These are phyloP conservation scores for Talaromyces stipitatus DNA, from an alignment of 495 filamentous ascomycete genomes.

Conservation along the genomic window DNA sequence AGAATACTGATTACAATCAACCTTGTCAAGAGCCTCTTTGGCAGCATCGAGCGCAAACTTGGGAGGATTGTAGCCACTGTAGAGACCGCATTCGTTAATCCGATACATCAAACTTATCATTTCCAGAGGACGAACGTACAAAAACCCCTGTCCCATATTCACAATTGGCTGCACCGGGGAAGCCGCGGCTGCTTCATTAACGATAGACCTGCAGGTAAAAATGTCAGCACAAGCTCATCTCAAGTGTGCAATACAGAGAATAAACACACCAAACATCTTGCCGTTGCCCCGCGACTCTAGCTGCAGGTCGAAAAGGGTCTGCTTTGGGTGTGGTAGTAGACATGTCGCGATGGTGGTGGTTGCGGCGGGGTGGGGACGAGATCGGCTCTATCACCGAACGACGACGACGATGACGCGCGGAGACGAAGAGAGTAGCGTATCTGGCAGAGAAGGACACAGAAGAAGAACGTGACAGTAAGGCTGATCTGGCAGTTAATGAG, in stretches of 20 bases:
- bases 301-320: slow-evolving; percentile 61
- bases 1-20: slow-evolving; percentile 98
- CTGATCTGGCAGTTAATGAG: not conserved
- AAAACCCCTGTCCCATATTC: slow-evolving; percentile 97
- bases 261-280: slow-evolving; percentile 88
- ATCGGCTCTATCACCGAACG: not conserved
- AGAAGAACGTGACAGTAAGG: not conserved
- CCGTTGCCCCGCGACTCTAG: slow-evolving; percentile 67
- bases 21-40: slow-evolving; percentile 78
- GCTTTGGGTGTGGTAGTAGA: slow-evolving; percentile 32
- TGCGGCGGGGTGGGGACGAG: not conserved
- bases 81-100: not conserved
- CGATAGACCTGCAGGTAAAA: slow-evolving; percentile 61
- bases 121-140: slow-evolving; percentile 33
- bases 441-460: not conserved
- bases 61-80: slow-evolving; percentile 90
- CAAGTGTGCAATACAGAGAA: not conserved
- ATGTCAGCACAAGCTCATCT: slow-evolving; percentile 10
- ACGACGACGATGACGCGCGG: not conserved
- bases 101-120: not conserved
- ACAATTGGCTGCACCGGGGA: slow-evolving; percentile 87
- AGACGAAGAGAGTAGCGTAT: not conserved
- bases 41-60: slow-evolving; percentile 86
- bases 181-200: slow-evolving; percentile 83
- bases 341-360: slow-evolving; percentile 16